Evolutionary conservation across 352 stramenopile genomes (phyloP), one percentile per base, ranked within the genome.

Genomic region (Globisporangium viniferum): DNA sequence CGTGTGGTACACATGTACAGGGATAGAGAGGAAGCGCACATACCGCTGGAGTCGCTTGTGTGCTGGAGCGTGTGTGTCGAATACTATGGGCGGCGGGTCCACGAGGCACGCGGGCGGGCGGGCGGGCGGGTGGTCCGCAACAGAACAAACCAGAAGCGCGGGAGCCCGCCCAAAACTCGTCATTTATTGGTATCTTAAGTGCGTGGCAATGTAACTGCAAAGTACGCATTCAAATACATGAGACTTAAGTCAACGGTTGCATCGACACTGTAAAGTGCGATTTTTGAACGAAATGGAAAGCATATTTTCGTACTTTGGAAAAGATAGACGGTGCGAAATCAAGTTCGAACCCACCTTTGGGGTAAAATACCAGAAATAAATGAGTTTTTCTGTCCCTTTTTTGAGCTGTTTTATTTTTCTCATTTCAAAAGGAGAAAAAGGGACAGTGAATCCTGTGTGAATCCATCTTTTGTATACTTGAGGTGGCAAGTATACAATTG

Each of bases 291-390:
- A 10, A 18, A 12, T 14, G 22, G n/a, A 29, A n/a, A 46, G 22
- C 1, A 1, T 0, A 6, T 31, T 48, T 29, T 61, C 56, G 56
- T n/a, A 61, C 56, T 61, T 61, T 61, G 33, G 9, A 41, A 31
- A 60, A 39, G 15, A 41, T 14, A 8, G 1, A 29, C 29, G 14
- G 55, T 24, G 20, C 5, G 15, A 18, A 39, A 41, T 24, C 4
- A 18, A 59, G 15, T 44, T 59, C 54, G 27, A 59, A 59, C 14
- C 54, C 53, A 59, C 18, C 5, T 41, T 59, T 22, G 7, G 14
- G 10, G 27, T 60, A 60, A 18, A 18, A 46, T 60, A 60, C 55
- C 29, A 24, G 24, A 48, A 61, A 61, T 46, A 61, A 61, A 61
- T 48, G 33, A 61, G 49, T 31, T 56, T 56, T 56, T 3, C 5